Base-by-base conservation (phyloP, 371 early-diverging fungal genomes). In the Saksenaea vasiformis region DNA sequence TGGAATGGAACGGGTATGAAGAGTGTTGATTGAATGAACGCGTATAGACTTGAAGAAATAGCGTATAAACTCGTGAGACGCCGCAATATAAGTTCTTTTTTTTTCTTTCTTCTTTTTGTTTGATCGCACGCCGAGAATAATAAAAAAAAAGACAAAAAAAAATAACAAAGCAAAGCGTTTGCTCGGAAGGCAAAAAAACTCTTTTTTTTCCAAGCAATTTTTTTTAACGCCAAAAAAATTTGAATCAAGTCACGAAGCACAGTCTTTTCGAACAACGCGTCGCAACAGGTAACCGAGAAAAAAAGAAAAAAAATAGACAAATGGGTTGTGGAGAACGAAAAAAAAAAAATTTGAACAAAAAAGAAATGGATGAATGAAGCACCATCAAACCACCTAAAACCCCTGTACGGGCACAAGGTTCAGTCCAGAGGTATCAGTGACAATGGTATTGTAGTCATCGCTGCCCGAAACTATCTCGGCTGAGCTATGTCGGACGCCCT, bases 141-240 rank as follows among this genome's bases (percentile, higher is more conserved):
- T 22, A 11, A 47, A 17, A 22, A 47, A 47, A 22, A 22, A 47
- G 22, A 47, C 7, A 47, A 17, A 22, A 47, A 47, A 22, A 22
- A 47, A 11, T 22, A 47, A 47, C 51, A 22, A 47, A 47, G 51
- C 51, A 47, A 47, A 17, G 51, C 8, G 51, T 22, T 47, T 22
- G 51, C 51, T 47, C 51, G 22, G 51, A 47, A 9, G 51, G 22
- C 51, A 47, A 47, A 47, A 47, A 47, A n/a, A n/a, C n/a, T n/a
- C n/a, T n/a, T n/a, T n/a, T 22, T 47, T 22, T 41, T 47, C 9
- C 51, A 22, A 47, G 51, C 51, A 47, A 31, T 31, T 31, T 31
- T 31, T 31, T 47, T 47, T 47, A 47, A 47, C 14, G 51, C 51
- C 14, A n/a, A 47, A 47, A 47, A 47, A 47, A 47, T 47, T 47